Base-by-base conservation (phyloP, 805 yeast species). In the Starmerella kuoi region DNA sequence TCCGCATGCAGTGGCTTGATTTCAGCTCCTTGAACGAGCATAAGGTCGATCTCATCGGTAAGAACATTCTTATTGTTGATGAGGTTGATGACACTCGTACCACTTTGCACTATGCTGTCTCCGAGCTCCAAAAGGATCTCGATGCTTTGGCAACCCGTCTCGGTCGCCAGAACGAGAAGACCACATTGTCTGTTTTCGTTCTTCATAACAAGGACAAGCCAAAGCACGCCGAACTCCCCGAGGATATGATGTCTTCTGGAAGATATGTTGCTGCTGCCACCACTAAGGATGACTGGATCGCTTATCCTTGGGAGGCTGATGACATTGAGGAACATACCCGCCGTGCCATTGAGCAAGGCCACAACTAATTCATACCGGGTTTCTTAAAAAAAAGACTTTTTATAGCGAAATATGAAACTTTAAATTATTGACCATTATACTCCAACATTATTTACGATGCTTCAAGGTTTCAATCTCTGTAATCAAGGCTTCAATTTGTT, bases 31-130 rank as follows among this genome's bases (percentile, higher is more conserved):
- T 81, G 40, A 70, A 68, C 38, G 68, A 74, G 61, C 83, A 77
- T 61, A 75, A 78, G 51, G 81, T 78, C 51, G 77, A 83, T 36
- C 68, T 84, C 48, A 77, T 84, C 45, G 94, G 93, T 53, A 84
- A 83, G 63, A 77, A 76, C 58, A 69, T 84, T 30, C 64, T 84
- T 51, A 81, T 84, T 54, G 91, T 84, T 27, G 94, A 84, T 61
- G 94, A 84, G 65, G 94, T 84, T 36, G 94, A 84, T 61, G 94
- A 84, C 59, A 82, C 94, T 20, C 79, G 94, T 69, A 84, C 94
- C 40, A 84, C 94, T 2, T 66, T 84, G 44, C 88, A 81, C 59
- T 84, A 83, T 56, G 94, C 94, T 2, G 72, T 83, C 31, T 67
- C 75, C 9, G 94, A 84, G 61, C 67, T 84, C 49, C 71, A 76